Percentiles rank a stretch among this genome's conserved stretches.
These are phyloP conservation scores for Pythium brachiatum DNA, from an alignment of 352 stramenopile genomes.

Conservation along the genomic window DNA sequence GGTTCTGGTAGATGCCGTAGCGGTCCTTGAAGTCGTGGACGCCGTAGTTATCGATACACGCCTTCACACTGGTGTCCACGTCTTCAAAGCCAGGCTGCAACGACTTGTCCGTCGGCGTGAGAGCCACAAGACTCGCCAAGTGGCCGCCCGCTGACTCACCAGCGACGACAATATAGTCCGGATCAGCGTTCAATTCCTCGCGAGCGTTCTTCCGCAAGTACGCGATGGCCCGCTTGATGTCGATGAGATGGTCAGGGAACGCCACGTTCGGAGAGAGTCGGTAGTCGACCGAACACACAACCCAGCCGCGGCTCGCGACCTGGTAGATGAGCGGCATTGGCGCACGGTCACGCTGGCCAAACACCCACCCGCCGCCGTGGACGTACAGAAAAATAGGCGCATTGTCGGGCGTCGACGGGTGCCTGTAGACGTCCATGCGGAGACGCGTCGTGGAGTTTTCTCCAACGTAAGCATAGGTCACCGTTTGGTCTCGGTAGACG, in stretches of 20 bases:
- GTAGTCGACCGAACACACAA: conserved; percentile 80
- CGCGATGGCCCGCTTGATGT: conserved; percentile 66
- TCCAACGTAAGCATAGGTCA: conserved; percentile 68
- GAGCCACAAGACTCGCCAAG: conserved; percentile 61
- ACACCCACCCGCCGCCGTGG: conserved; percentile 75
- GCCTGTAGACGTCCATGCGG: conserved; percentile 77
- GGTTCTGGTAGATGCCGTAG: conserved; percentile 56
- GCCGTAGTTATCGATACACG: conserved; percentile 71
- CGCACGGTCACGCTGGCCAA: conserved; percentile 46
- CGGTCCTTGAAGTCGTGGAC: conserved; percentile 78
- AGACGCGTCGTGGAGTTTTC: conserved; percentile 51
- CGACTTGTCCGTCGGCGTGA: conserved; percentile 59
- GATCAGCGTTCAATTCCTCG: conserved; percentile 47
- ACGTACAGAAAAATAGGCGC: conserved; percentile 77
- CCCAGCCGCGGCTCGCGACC: conserved; percentile 49
- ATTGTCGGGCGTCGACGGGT: conserved; percentile 38
- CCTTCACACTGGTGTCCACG: conserved; percentile 69
- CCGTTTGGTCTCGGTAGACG: conserved; percentile 48
- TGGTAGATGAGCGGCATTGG: conserved; percentile 65
- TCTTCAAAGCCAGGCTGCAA: conserved; percentile 77
- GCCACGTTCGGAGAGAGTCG: conserved; percentile 61
- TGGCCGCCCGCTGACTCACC: conserved; percentile 74
- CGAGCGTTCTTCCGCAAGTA: conserved; percentile 53
- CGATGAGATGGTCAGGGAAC: conserved; percentile 68
- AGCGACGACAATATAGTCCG: conserved; percentile 64